Conservation (phyloP, 805 yeast species). For the Isabelozyma heimii region DNA sequence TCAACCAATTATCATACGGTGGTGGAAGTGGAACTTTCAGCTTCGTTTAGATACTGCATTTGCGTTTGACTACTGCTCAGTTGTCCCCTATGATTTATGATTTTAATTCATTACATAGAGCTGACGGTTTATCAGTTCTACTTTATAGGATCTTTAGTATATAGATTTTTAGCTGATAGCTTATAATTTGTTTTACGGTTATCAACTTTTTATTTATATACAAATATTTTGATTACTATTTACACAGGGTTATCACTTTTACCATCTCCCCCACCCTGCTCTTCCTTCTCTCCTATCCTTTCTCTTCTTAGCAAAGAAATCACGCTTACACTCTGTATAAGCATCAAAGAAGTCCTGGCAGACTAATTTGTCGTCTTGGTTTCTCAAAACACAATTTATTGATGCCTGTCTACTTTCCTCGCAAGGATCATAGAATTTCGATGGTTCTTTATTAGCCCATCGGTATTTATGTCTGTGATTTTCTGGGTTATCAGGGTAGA, state of each 20-base stretch:
- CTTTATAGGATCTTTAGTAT: background rate
- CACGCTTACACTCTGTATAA: slow-evolving; percentile 84
- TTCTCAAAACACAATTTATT: slow-evolving; percentile 74
- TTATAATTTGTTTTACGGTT: no score
- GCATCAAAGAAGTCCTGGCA: slow-evolving; percentile 83
- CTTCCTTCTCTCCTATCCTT: slow-evolving; percentile 35
- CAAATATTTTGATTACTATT: background rate
- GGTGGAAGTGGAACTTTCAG: no score
- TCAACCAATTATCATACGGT: background rate
- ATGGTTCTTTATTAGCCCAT: slow-evolving; percentile 74
- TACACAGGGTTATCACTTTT: background rate
- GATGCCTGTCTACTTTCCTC: slow-evolving; percentile 87
- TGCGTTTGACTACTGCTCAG: no score
- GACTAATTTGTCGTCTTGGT: slow-evolving; percentile 65
- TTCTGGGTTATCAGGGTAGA: slow-evolving; percentile 87
- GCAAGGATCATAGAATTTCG: slow-evolving; percentile 91
- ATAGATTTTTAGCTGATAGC: no score
- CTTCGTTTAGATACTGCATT: no score
- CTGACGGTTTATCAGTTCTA: no score
- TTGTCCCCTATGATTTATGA: no score
- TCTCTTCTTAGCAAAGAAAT: slow-evolving; percentile 37
- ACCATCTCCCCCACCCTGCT: slow-evolving; percentile 46
- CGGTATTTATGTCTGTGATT: slow-evolving; percentile 63
- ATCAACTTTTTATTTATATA: background rate
- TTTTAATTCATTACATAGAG: no score